Base-by-base conservation (phyloP, 495 filamentous ascomycete genomes). In the Lepraria neglecta region DNA sequence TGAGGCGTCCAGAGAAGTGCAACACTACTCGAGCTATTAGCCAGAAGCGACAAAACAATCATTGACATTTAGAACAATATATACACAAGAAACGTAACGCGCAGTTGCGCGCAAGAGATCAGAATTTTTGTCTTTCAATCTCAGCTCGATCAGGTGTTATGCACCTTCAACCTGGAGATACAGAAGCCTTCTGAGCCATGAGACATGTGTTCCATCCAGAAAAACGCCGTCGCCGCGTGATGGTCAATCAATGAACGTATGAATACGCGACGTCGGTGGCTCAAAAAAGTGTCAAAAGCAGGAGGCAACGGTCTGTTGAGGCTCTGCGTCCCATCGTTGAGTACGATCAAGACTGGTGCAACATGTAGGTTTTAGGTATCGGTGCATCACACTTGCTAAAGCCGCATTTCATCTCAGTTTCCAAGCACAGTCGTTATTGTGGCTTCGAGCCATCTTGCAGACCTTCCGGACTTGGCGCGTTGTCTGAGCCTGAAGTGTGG, bases 221-320 rank as follows among this genome's bases (percentile, higher is more conserved):
- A 17, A 38, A 38, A 54, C 31, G 31, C 51, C 51, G 30, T 54
- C 51, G 51, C 51, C 51, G 15, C 31, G 31, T 54, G 51, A 38
- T 54, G 30, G 17, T 54, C 51, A 54, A 33, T 54, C 31, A 38
- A 54, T 54, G 50, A 54, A 54, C 1, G 35, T 54, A 33, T n/a
- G 3, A 33, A 30, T 54, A 11, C 31, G 30, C 51, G 51, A 54
- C 35, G n/a, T 33, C 51, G 31, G 51, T n/a, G 30, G 51, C 30
- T 35, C 51, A 33, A 54, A 54, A 9, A n/a, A 10, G 27, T 3
- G n/a, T 19, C 31, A 54, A 54, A 11, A 33, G 7, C n/a, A 35
- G 28, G 51, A 33, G 19, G 9, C 17, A 30, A 21, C 14, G 9
- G 19, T 38, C 17, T 38, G 51, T 10, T 28, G 19, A 35, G 15